These are phyloP conservation scores for Lichtheimia ornata DNA, from an alignment of 371 early-diverging fungal genomes.

Conservation along the genomic window DNA sequence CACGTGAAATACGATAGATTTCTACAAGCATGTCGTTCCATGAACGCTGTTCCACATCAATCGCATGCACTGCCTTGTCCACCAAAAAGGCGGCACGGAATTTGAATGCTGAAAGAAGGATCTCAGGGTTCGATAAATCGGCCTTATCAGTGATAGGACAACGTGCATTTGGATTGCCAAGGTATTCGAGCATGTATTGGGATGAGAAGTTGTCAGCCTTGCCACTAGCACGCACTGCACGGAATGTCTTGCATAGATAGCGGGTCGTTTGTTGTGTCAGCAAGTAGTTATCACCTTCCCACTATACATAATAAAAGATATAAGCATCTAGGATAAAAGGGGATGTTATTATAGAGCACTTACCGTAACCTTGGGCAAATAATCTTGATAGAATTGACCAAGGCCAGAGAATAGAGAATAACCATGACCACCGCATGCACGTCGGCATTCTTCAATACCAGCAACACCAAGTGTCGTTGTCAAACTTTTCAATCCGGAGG, in stretches of 20 bases:
- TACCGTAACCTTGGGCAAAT: conserved; percentile 75
- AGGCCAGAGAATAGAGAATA: conserved; percentile 82
- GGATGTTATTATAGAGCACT: conserved; percentile 14
- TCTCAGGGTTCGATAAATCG: conserved; percentile 37
- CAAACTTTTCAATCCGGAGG: conserved; percentile 84
- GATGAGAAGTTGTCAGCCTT: conserved; percentile 45
- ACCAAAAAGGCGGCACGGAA: conserved; percentile 42
- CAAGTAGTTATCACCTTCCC: conserved; percentile 87
- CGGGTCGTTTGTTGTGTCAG: conserved; percentile 80
- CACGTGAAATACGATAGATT: conserved; percentile 62
- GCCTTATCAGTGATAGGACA: conserved; percentile 34
- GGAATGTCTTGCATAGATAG: conserved; percentile 63
- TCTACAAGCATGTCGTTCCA: conserved; percentile 58
- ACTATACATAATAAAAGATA: conserved; percentile 32
- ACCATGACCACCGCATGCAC: conserved; percentile 89
- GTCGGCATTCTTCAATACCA: conserved; percentile 80
- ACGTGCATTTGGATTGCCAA: conserved; percentile 43
- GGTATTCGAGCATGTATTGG: conserved; percentile 41
- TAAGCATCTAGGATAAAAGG: neutral
- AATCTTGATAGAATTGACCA: conserved; percentile 69
- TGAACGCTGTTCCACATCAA: conserved; percentile 33
- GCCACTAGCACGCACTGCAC: conserved; percentile 30
- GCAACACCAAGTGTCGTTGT: conserved; percentile 72
- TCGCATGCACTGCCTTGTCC: conserved; percentile 37
- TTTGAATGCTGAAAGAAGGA: conserved; percentile 35